Evolutionary conservation across 2,329 filamentous ascomycete genomes (phyloP).

Genomic region (Sclerotinia spermophila): DNA sequence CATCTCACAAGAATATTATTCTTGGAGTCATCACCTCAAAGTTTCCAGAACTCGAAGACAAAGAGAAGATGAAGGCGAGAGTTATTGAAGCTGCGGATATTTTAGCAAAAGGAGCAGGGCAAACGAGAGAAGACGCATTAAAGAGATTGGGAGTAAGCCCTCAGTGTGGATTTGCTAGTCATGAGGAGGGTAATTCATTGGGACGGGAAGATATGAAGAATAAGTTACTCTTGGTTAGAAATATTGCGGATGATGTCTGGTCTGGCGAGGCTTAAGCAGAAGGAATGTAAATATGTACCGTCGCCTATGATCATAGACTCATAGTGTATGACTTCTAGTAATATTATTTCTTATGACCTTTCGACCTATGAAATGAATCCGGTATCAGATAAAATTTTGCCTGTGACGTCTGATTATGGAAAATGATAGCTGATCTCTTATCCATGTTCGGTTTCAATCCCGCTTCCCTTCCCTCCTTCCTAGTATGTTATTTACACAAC

Average conservation of each 20-base stretch:
- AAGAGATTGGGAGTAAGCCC: constrained; percentile 66
- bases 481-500: background rate
- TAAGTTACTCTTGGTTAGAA: constrained; percentile 67
- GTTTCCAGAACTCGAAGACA: constrained; percentile 58
- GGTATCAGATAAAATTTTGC: too few species aligned
- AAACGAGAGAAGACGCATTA: constrained; percentile 64
- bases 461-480: background rate
- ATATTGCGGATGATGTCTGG: constrained; percentile 73
- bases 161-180: constrained; percentile 60
- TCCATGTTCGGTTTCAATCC: background rate
- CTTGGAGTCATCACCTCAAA: constrained; percentile 63
- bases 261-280: constrained; percentile 28
- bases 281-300: background rate
- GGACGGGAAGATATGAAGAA: constrained; percentile 67
- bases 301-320: background rate
- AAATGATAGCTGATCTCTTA: background rate
- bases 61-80: constrained; percentile 59
- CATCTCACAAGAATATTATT: constrained; percentile 61
- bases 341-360: background rate
- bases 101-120: constrained; percentile 63
- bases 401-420: background rate
- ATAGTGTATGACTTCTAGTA: background rate
- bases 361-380: background rate
- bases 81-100: constrained; percentile 60
- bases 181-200: constrained; percentile 58